These are phyloP conservation scores for Solanum gracilifrons DNA, from an alignment of 257 asterid genomes.

Conservation along the genomic window DNA sequence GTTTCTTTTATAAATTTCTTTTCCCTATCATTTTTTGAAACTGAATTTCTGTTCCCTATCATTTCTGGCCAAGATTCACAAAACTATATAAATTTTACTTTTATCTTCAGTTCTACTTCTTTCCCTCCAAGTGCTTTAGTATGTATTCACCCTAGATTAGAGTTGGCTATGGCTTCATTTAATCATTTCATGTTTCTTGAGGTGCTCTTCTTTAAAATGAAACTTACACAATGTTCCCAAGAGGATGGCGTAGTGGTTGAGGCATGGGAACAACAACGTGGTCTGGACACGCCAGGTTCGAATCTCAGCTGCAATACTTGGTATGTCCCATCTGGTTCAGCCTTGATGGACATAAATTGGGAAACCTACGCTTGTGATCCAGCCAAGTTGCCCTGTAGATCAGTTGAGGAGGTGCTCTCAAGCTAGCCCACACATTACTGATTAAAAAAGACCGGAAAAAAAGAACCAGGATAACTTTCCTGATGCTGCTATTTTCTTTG, in stretches of 20 bases:
- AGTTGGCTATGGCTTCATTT: neutral
- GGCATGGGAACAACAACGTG: neutral
- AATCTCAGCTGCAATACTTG: neutral
- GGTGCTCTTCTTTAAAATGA: neutral
- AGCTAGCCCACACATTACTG: neutral
- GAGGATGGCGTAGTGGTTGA: neutral
- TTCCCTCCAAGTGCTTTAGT: neutral
- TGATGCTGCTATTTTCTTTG: neutral
- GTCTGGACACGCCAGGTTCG: neutral
- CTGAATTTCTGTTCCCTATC: neutral
- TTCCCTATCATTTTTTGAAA: neutral
- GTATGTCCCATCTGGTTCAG: neutral
- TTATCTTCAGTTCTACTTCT: neutral
- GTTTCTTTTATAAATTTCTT: neutral
- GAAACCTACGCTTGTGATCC: neutral
- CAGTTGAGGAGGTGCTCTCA: neutral
- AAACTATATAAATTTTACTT: neutral
- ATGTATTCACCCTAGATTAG: neutral
- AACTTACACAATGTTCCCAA: neutral
- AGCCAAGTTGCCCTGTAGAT: neutral
- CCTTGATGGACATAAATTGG: neutral
- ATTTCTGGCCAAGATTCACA: neutral
- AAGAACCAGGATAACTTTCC: neutral
- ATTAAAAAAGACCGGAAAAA: neutral
- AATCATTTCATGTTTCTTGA: neutral